These are phyloP conservation scores for Leccinum subgranulosum DNA, from an alignment of 768 basidiomycete genomes.

Conservation along the genomic window DNA sequence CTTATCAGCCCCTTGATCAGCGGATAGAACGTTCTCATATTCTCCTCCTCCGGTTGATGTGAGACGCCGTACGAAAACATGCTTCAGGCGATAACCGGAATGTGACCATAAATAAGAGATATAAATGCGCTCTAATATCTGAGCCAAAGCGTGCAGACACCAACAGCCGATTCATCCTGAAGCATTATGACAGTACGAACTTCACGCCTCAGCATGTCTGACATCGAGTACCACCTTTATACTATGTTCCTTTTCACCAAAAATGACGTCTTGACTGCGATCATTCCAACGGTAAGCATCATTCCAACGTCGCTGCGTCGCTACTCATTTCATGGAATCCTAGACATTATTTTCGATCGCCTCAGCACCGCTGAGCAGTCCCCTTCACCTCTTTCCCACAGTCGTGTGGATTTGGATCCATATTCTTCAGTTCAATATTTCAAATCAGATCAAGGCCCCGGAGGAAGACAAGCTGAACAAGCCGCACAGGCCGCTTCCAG, in stretches of 20 bases:
- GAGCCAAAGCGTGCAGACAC: background rate
- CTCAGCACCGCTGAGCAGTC: constrained; percentile 29
- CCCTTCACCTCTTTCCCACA: constrained; percentile 21
- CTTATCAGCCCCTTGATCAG: background rate
- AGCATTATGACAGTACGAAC: constrained; percentile 20
- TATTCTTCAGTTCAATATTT: constrained; percentile 41
- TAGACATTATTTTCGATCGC: constrained; percentile 35
- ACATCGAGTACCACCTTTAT: constrained; percentile 24
- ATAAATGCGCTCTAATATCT: constrained; percentile 1
- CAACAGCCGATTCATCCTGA: background rate
- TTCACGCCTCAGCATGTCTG: background rate
- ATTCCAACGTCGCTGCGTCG: accelerated
- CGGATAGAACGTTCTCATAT: background rate
- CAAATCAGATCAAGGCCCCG: constrained; percentile 41
- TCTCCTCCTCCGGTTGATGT: background rate
- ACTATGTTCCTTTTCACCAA: constrained; percentile 41
- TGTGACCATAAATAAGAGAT: background rate
- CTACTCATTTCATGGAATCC: background rate
- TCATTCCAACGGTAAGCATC: constrained; percentile 44
- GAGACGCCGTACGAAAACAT: background rate
- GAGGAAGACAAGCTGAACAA: constrained; percentile 46
- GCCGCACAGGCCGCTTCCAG: constrained; percentile 43
- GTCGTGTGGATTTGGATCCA: constrained; percentile 46
- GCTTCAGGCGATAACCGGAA: constrained; percentile 1
- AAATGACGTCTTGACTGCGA: constrained; percentile 44